Evolutionary conservation across 768 basidiomycete species (phyloP), one percentile per base, ranked within the genome.

Genomic region (Leccinum aurantiacum): DNA sequence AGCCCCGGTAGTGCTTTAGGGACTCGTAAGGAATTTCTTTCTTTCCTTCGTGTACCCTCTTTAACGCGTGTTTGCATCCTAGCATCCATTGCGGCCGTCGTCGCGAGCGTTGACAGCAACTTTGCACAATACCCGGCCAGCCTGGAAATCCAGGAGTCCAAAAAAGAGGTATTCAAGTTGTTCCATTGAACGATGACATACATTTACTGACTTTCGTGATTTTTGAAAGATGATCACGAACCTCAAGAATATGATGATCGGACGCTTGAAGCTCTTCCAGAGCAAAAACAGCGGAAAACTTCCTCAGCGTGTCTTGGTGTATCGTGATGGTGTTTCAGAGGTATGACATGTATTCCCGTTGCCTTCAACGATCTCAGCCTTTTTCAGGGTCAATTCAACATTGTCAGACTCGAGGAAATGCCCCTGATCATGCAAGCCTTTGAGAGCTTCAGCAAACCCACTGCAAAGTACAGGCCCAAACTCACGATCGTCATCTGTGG

Each of bases 291-390:
- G 54, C 2, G 73, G 71, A 10, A 65, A 53, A 22, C 74, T 84
- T 19, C 83, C 83, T 4, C 62, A 69, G 4, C 79, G 83, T 19
- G 60, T 84, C 52, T 57, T 84, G n/a, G 79, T 84, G n/a, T 84
- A 82, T 65, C 77, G 82, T 8, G 91, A 93, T 69, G 91, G 91
- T 53, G 90, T 93, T 29, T 91, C 90, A 3, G 90, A 92, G 75
- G 90, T 88, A 54, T 37, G 74, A 48, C 50, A 27, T 58, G 24
- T 37, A 19, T 49, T 3, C 3, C 11, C 10, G 3, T 54, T 59
- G 8, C 15, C 47, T 54, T 55, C 46, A 13, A 10, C 11, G 3
- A 19, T 35, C 57, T 74, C 59, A 74, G 44, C 41, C 17, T 33
- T 10, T 53, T 55, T 13, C 55, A 82, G 76, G 82, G 82, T 1